Conservation (phyloP, 2,329 filamentous ascomycete species). For the Geoglossum cookeanum region DNA sequence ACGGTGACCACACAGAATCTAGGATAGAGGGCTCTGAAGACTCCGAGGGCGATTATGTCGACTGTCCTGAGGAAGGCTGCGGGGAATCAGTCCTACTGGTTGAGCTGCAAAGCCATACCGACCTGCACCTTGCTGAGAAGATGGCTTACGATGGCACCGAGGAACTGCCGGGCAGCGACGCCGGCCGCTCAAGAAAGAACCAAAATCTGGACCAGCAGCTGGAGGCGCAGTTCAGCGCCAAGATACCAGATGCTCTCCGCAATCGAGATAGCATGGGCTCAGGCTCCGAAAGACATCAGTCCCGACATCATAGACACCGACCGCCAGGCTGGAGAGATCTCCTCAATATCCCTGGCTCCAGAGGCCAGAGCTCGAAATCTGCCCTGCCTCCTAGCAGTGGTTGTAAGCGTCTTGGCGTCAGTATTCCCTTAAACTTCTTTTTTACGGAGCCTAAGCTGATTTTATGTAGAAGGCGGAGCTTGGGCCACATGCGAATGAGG, state of each 20-base stretch:
- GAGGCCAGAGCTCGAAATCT: background rate
- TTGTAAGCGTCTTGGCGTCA: slow-evolving; percentile 13
- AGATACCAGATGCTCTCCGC: background rate
- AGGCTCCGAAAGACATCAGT: background rate
- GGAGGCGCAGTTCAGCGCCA: background rate
- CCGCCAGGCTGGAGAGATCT: background rate
- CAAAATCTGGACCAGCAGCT: background rate
- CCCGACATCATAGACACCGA: background rate
- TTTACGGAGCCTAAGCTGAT: slow-evolving; percentile 10
- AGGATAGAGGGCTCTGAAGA: slow-evolving; percentile 3
- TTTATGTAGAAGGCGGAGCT: slow-evolving; percentile 35
- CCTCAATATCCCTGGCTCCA: background rate
- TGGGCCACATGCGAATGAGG: slow-evolving; percentile 53
- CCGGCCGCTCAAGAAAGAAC: background rate
- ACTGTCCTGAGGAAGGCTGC: slow-evolving; percentile 38
- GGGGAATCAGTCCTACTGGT: slow-evolving; percentile 33
- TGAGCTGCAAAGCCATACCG: slow-evolving; percentile 39
- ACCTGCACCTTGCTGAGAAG: slow-evolving; percentile 27
- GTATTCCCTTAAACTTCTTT: slow-evolving; percentile 2
- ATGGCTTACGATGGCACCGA: background rate
- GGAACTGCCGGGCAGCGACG: background rate
- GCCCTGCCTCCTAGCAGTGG: background rate
- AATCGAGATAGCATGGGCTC: background rate
- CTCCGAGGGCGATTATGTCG: slow-evolving; percentile 24
- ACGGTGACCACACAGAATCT: background rate